Conservation (phyloP, 2,329 filamentous ascomycete genomes). For the Cylindrodendrum hubeiense region DNA sequence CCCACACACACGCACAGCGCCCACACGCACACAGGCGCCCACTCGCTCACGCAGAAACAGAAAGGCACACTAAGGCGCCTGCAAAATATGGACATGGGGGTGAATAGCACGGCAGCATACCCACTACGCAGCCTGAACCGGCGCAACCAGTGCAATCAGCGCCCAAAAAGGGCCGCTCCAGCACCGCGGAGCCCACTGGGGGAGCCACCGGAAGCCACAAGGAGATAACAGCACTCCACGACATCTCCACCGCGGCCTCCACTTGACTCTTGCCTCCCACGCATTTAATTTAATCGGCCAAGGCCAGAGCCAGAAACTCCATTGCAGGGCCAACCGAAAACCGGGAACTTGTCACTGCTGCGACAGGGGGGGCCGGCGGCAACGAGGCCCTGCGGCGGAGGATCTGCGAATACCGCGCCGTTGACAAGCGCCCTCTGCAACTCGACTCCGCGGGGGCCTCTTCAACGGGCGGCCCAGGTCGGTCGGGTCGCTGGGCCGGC, state of each 20-base stretch:
- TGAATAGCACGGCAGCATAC: neutral
- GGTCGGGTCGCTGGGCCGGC: neutral
- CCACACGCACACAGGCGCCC: neutral
- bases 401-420: neutral
- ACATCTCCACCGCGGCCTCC: conserved; percentile 1
- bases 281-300: neutral
- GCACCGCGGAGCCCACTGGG: neutral
- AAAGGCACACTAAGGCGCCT: neutral
- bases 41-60: neutral
- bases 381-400: neutral
- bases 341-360: neutral
- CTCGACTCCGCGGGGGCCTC: neutral
- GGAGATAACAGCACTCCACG: conserved; percentile 3
- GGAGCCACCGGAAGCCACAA: neutral
- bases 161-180: neutral
- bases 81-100: neutral
- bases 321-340: neutral
- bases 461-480: neutral
- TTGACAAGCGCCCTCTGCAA: neutral
- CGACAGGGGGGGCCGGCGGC: neutral
- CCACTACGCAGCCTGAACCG: neutral
- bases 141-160: neutral
- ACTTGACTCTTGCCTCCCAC: neutral
- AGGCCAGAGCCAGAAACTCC: neutral
- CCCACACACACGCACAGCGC: neutral